Evolutionary conservation across 2,329 filamentous ascomycete species (phyloP).

Genomic region (Xylaria arbuscula): DNA sequence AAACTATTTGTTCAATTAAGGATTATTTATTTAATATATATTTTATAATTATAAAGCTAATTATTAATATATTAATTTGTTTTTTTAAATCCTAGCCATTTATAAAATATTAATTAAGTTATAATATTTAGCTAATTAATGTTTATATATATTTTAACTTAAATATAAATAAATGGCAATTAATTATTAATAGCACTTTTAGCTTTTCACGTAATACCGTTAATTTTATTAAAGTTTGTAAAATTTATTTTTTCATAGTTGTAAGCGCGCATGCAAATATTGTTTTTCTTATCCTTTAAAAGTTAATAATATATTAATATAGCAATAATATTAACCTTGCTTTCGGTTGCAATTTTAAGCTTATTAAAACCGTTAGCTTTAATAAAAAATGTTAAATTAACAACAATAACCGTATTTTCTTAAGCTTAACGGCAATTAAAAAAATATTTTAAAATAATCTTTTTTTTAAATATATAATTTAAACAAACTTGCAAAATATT

Average conservation of each 20-base stretch:
- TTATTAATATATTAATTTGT: conserved; percentile 14
- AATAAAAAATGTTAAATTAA: no score
- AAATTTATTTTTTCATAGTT: background rate
- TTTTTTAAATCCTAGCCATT: background rate
- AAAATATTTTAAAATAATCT: background rate
- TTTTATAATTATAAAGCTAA: no score
- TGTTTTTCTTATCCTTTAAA: background rate
- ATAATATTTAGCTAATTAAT: conserved; percentile 2
- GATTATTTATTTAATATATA: background rate
- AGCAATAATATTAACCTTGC: no score
- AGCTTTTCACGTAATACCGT: conserved; percentile 3
- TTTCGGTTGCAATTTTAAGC: no score
- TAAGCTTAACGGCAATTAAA: background rate
- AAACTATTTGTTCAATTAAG: background rate
- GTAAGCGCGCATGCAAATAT: background rate
- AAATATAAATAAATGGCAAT: conserved; percentile 4
- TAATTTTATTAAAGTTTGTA: conserved; percentile 3
- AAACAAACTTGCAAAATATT: background rate
- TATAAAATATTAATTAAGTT: conserved; percentile 1
- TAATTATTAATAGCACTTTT: background rate
- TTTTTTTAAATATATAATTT: background rate
- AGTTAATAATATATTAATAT: no score
- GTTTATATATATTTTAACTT: conserved; percentile 7
- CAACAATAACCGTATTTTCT: background rate
- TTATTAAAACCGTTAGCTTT: no score